Base-by-base conservation (phyloP, 2,329 filamentous ascomycete genomes). In the Cercospora sojina region DNA sequence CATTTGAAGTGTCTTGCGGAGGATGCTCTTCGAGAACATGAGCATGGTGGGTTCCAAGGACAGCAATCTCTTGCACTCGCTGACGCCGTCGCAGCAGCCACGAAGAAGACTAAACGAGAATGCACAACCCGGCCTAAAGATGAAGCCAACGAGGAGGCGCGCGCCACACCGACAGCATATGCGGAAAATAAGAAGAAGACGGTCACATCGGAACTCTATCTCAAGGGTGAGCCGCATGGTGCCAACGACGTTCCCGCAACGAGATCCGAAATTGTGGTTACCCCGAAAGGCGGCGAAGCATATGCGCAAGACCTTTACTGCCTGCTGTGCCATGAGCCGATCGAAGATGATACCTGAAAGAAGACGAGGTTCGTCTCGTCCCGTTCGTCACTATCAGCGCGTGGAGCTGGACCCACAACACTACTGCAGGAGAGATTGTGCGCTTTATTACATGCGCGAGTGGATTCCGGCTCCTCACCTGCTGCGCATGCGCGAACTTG, bases 1-100 rank as follows among this genome's bases (percentile, higher is more conserved):
- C 81, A 83, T 65, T 77, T 75, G 23, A 73, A 74, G 41, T 83
- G 81, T 67, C 73, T 80, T 5, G 76, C 74, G 13, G 69, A 78
- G 43, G 64, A 74, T 23, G 74, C 73, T 1, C 67, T 64, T 62
- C 66, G 59, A 41, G 47, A 64, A 10, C 62, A 64, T 43, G 57
- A 62, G 64, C 62, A 65, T 31, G 62, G 69, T 70, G 67, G 53
- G 67, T 64, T 18, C n/a, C 4, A 23, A 32, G 6, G 32, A 43
- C 16, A 27, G 16, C 20, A 27, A 27, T 27, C 16, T 20, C 9
- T 18, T 18, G 43, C 38, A 49, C 16, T 20, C 10, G 38, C 66
- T 68, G 43, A 70, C 64, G 27, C n/a, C 12, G 38, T 35, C 8
- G 27, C 51, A 73, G 70, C 64, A 59, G 63, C 65, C 51, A 63